These are phyloP conservation scores for Orbilia quercus DNA, from an alignment of 2,329 filamentous ascomycete genomes.

Conservation along the genomic window DNA sequence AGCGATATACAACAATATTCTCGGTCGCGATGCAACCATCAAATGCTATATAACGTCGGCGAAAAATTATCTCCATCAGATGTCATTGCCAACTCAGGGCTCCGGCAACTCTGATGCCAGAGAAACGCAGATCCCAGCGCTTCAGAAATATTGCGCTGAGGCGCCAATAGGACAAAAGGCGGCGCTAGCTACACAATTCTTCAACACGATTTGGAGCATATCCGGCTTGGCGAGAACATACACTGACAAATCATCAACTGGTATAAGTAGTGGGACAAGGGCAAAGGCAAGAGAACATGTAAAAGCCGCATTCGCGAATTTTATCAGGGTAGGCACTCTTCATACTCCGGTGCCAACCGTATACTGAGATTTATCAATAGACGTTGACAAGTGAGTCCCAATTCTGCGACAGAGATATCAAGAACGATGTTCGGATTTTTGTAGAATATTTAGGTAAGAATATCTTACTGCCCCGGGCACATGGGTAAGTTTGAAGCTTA, in stretches of 20 bases:
- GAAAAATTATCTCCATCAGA: constrained; percentile 8
- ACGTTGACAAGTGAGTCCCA: neutral
- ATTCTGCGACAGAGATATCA: neutral
- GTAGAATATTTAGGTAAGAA: neutral
- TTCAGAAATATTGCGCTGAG: too few relatives aligned
- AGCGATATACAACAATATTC: neutral
- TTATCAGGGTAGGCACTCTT: too few relatives aligned
- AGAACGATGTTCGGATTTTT: constrained; percentile 13
- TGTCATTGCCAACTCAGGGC: neutral
- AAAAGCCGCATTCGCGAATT: neutral
- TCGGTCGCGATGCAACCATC: constrained; percentile 4
- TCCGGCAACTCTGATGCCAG: too few relatives aligned
- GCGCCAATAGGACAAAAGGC: constrained; percentile 12
- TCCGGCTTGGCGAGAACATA: neutral
- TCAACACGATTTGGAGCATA: neutral
- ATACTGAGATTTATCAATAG: neutral
- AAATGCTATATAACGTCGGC: constrained; percentile 13
- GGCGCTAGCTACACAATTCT: constrained; percentile 13
- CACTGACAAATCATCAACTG: neutral
- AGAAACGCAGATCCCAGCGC: too few relatives aligned
- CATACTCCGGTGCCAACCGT: too few relatives aligned
- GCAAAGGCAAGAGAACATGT: constrained; percentile 1
- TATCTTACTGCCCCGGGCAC: too few relatives aligned
- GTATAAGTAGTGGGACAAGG: neutral
- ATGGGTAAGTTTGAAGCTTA: too few relatives aligned